Evolutionary conservation across 1,139 yeast species (phyloP).

Genomic region (Blastobotrys capitulatus): DNA sequence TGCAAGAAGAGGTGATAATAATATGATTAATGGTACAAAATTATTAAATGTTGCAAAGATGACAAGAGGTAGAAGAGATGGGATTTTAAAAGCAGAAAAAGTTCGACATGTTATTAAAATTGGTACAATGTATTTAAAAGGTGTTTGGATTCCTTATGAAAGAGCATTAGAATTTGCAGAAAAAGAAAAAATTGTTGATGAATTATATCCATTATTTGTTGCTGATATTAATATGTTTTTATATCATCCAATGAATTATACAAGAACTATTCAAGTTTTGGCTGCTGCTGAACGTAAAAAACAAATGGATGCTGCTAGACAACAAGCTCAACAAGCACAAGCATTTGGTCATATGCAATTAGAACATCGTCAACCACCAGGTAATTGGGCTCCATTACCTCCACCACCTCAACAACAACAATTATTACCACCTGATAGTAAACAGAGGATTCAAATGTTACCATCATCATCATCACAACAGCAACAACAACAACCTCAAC

Average conservation of each 20-base stretch:
- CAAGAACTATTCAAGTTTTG: slow-evolving; percentile 35
- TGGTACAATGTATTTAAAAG: slow-evolving; percentile 93
- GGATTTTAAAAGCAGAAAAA: slow-evolving; percentile 80
- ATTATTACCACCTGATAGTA: slow-evolving; percentile 2
- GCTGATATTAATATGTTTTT: slow-evolving; percentile 58
- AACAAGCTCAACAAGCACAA: slow-evolving; percentile 18
- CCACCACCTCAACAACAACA: slow-evolving; percentile 13
- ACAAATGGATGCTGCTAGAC: slow-evolving; percentile 23
- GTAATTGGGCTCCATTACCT: not conserved
- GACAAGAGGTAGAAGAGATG: slow-evolving; percentile 92
- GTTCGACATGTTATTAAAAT: slow-evolving; percentile 86
- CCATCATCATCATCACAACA: not conserved
- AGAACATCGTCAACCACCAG: not conserved
- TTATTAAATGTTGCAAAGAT: slow-evolving; percentile 83
- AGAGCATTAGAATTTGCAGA: slow-evolving; percentile 86
- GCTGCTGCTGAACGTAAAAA: slow-evolving; percentile 34
- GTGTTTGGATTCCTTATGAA: slow-evolving; percentile 96
- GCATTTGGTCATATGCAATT: slow-evolving; percentile 2
- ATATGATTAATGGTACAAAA: slow-evolving; percentile 91
- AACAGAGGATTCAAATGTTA: too few species aligned
- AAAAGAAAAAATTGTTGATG: slow-evolving; percentile 75
- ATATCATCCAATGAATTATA: slow-evolving; percentile 30
- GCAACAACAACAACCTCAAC: slow-evolving; percentile 12
- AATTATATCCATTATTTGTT: slow-evolving; percentile 79
- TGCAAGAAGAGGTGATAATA: slow-evolving; percentile 85